Percentiles rank a stretch among this genome's conserved stretches.
Evolutionary conservation across 2,329 filamentous ascomycete species (phyloP).

Genomic region (Colletotrichum viniferum): DNA sequence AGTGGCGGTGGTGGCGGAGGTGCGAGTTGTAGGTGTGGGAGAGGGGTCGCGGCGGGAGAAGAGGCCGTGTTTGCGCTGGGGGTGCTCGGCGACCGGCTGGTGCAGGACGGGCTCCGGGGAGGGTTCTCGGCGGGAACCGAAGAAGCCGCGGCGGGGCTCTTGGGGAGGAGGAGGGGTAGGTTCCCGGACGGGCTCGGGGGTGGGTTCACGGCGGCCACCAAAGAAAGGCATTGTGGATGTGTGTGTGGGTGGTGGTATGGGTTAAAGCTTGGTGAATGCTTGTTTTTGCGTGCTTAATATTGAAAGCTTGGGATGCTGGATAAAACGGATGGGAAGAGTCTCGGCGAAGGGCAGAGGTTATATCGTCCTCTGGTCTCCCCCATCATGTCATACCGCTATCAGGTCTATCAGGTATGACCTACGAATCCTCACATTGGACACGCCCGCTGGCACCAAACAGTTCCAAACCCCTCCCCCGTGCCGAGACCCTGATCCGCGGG

Average conservation of each 20-base stretch:
- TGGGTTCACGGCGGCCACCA: conserved; percentile 30
- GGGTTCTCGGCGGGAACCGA: conserved; percentile 29
- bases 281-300: not conserved
- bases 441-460: not conserved
- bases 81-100: conserved; percentile 30
- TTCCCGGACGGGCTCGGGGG: conserved; percentile 31
- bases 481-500: conserved; percentile 1
- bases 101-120: conserved; percentile 31
- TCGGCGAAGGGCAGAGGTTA: conserved; percentile 11
- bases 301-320: conserved; percentile 16
- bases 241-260: not conserved
- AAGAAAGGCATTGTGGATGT: conserved; percentile 27
- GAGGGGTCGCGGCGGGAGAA: conserved; percentile 37
- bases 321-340: conserved; percentile 1
- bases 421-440: not conserved
- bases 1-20: conserved; percentile 25
- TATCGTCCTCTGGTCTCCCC: not conserved
- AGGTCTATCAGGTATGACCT: not conserved
- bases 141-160: conserved; percentile 23
- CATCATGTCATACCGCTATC: not conserved
- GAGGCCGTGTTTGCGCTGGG: conserved; percentile 35
- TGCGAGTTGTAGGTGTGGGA: conserved; percentile 26
- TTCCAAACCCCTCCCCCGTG: not conserved
- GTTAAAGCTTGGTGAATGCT: not conserved
- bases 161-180: conserved; percentile 32